phyloP scores from a whole-genome alignment of 225 moss, liverwort and hornwort genomes.

The Bryoerythrophyllum caledonicum region DNA sequence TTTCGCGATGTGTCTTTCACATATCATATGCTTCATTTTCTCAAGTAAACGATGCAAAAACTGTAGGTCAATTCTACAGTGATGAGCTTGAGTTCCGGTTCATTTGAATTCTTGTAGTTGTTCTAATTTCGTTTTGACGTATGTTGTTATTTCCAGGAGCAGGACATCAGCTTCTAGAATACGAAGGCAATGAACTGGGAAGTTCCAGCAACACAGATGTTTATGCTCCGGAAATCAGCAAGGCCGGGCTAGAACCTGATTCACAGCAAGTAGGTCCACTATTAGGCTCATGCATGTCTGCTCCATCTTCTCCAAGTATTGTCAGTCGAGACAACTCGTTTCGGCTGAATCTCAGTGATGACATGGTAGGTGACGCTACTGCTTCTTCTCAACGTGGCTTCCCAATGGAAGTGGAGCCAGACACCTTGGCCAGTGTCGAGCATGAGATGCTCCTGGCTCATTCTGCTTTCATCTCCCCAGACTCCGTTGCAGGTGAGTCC shows the following conservation, averaged over 20 bases:
- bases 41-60: background rate
- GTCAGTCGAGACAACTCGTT: constrained; percentile 82
- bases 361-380: constrained; percentile 56
- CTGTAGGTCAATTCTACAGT: background rate
- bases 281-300: constrained; percentile 78
- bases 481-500: constrained; percentile 41
- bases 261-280: constrained; percentile 71
- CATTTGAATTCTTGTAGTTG: background rate
- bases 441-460: constrained; percentile 79
- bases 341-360: constrained; percentile 63
- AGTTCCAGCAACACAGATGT: constrained; percentile 54
- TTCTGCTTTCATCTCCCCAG: constrained; percentile 65
- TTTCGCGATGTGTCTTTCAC: background rate
- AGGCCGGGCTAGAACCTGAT: constrained; percentile 52
- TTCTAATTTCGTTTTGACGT: background rate
- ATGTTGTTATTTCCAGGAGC: constrained; percentile 18
- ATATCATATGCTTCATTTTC: background rate
- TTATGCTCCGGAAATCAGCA: constrained; percentile 58
- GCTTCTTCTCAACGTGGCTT: constrained; percentile 48
- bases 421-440: constrained; percentile 62
- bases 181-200: constrained; percentile 75
- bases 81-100: background rate
- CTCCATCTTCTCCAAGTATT: constrained; percentile 72
- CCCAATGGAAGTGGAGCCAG: constrained; percentile 63
- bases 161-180: constrained; percentile 52